Percentiles rank a stretch among this genome's conserved stretches.
Conservation (phyloP, 2,329 filamentous ascomycete species). For the Fusarium hostae region DNA sequence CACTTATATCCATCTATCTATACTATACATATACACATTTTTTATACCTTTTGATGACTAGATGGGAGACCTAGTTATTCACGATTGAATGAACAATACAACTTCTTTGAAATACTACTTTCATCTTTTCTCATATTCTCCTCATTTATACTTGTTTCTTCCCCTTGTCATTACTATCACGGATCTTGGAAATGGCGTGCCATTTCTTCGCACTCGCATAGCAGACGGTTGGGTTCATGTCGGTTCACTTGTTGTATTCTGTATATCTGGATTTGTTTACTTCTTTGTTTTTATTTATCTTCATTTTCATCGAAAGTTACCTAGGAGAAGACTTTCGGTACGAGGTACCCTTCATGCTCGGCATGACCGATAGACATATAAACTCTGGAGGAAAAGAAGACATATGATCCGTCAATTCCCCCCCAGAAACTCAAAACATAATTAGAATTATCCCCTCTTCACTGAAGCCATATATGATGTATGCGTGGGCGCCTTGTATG, state of each 20-base stretch:
- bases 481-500: neutral
- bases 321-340: neutral
- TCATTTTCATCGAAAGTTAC: neutral
- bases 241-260: neutral
- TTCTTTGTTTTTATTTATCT: neutral
- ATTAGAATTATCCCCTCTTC: neutral
- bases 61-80: constrained; percentile 26
- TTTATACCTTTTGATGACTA: constrained; percentile 28
- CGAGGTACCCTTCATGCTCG: neutral
- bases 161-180: neutral
- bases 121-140: neutral
- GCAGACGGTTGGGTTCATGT: neutral
- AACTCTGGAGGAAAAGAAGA: neutral
- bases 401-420: neutral
- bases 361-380: neutral
- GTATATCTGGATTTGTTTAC: neutral
- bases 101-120: constrained; percentile 14
- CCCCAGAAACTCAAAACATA: neutral
- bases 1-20: constrained; percentile 16
- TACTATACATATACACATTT: neutral
- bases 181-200: neutral
- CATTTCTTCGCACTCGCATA: neutral
- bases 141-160: neutral
- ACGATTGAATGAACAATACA: constrained; percentile 37
- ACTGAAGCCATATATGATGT: neutral